phyloP scores from a whole-genome alignment of 306 rosid genomes.

The Lathyrus tuberosus region DNA sequence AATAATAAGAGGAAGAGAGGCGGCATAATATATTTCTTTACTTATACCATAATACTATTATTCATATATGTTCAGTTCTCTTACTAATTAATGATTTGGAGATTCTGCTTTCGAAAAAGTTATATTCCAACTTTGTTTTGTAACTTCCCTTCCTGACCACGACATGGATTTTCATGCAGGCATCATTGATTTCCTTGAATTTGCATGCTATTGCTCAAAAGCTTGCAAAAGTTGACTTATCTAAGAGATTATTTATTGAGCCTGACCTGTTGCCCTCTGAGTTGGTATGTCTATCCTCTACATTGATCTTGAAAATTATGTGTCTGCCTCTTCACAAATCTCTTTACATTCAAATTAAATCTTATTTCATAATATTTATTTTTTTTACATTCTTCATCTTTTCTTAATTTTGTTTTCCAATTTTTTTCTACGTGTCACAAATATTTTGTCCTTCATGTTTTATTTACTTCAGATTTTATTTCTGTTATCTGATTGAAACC shows the following conservation, averaged over 20 bases:
- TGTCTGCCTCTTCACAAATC: constrained; percentile 25
- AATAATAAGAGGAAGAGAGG: neutral
- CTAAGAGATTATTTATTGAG: constrained; percentile 82
- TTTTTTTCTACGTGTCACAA: neutral
- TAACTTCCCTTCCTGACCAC: constrained; percentile 25
- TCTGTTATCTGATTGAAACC: constrained; percentile 4
- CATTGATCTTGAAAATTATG: constrained; percentile 22
- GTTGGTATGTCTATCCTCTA: constrained; percentile 61
- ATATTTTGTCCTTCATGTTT: neutral
- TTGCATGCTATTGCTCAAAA: constrained; percentile 72
- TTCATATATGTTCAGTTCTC: neutral
- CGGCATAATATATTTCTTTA: neutral
- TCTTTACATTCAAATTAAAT: constrained; percentile 2
- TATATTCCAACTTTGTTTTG: constrained; percentile 17
- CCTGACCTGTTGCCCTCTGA: constrained; percentile 66
- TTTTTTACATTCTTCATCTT: neutral
- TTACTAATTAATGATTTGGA: neutral
- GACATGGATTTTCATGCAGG: constrained; percentile 52
- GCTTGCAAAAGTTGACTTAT: constrained; percentile 62
- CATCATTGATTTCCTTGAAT: constrained; percentile 76
- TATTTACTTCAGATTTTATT: neutral
- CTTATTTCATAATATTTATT: neutral
- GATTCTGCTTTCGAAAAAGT: neutral
- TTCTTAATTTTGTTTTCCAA: constrained; percentile 9
- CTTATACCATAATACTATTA: neutral